Conservation (phyloP, 2,329 filamentous ascomycete species). For the Nannizzia gypsea region DNA sequence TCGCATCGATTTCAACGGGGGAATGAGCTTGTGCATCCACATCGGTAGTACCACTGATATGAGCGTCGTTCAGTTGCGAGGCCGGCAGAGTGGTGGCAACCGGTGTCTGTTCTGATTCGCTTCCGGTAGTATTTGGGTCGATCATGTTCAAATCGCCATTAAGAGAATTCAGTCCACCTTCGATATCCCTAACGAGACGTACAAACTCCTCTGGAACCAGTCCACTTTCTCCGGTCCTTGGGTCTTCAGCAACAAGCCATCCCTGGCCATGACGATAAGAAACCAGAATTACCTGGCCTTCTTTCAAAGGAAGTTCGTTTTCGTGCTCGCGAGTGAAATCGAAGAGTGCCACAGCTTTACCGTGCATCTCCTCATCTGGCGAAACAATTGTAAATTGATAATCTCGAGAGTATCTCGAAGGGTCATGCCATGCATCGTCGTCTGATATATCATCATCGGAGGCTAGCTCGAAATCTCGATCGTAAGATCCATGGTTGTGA, state of each 20-base stretch:
- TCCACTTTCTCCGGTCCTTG: constrained; percentile 84
- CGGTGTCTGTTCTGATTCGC: constrained; percentile 22
- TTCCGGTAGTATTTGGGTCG: constrained; percentile 1
- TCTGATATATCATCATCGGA: constrained; percentile 43
- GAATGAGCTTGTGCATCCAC: neutral
- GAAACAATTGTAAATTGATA: constrained; percentile 93
- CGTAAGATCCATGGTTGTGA: neutral
- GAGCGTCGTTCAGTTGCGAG: neutral
- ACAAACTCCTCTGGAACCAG: constrained; percentile 96
- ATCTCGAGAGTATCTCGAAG: constrained; percentile 75
- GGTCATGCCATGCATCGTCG: constrained; percentile 45
- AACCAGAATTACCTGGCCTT: constrained; percentile 93
- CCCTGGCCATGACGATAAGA: constrained; percentile 93
- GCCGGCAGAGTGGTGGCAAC: constrained; percentile 17
- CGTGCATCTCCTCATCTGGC: constrained; percentile 94
- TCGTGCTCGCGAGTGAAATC: constrained; percentile 93
- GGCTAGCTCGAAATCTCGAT: constrained; percentile 18
- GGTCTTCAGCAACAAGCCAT: constrained; percentile 94
- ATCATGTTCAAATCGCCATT: constrained; percentile 40
- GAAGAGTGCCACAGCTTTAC: constrained; percentile 88
- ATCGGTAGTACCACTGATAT: neutral
- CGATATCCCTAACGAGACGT: constrained; percentile 78
- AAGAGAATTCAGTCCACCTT: constrained; percentile 70
- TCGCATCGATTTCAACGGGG: neutral
- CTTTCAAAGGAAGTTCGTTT: constrained; percentile 82